phyloP scores from a whole-genome alignment of 2,329 filamentous ascomycete species.

The Alternaria panax region DNA sequence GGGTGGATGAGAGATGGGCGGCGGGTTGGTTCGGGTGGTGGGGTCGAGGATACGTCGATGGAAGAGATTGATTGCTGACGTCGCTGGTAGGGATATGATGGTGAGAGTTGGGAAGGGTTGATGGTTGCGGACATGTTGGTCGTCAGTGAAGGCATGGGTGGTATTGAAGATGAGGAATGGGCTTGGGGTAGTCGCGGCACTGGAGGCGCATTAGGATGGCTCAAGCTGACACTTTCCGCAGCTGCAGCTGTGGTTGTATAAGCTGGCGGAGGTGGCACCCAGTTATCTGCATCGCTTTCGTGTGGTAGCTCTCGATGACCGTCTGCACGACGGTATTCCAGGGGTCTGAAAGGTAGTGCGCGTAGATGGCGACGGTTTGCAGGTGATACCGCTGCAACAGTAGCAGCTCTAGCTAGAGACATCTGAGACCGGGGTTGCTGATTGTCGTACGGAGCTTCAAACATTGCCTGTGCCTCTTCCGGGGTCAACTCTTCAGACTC shows the following conservation, averaged over 20 bases:
- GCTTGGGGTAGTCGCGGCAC: constrained; percentile 17
- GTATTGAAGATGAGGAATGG: constrained; percentile 20
- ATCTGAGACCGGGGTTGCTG: constrained; percentile 50
- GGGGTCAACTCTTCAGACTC: constrained; percentile 45
- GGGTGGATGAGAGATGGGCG: constrained; percentile 45
- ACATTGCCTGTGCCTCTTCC: constrained; percentile 47
- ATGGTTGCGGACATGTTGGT: constrained; percentile 30
- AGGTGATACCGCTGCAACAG: constrained; percentile 69
- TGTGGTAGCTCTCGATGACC: constrained; percentile 77
- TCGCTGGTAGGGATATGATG: constrained; percentile 27
- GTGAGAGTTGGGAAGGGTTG: constrained; percentile 34
- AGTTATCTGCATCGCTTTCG: constrained; percentile 87
- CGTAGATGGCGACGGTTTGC: constrained; percentile 72
- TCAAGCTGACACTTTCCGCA: constrained; percentile 48
- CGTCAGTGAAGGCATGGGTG: constrained; percentile 38
- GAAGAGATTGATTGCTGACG: constrained; percentile 43
- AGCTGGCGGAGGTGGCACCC: constrained; percentile 84
- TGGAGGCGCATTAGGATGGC: constrained; percentile 44
- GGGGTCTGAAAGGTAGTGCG: constrained; percentile 61
- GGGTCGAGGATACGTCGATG: constrained; percentile 35
- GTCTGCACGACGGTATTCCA: constrained; percentile 73
- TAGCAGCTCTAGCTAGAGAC: constrained; percentile 54
- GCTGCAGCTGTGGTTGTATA: constrained; percentile 70
- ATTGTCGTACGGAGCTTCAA: constrained; percentile 52
- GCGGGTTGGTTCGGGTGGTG: constrained; percentile 18